Evolutionary conservation across 805 yeast species (phyloP), one percentile per base, ranked within the genome.

Genomic region (Myxozyma nipponensis): DNA sequence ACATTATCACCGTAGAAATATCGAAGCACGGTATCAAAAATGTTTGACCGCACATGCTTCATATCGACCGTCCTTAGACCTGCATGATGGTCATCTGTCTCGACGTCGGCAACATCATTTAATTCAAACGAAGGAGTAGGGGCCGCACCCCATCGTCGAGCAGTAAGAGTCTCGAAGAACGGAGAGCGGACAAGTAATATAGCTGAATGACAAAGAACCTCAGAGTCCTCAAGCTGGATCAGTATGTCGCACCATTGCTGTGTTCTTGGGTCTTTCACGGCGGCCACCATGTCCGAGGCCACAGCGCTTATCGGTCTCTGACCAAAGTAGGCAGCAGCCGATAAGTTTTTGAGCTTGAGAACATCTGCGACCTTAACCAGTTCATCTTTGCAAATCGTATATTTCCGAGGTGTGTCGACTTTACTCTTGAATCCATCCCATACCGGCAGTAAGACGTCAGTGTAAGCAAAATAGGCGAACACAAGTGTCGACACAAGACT

Each of bases 1-100:
- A 43, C 53, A 21, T 70, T 69, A 42, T 63, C 67, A 0, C 95
- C 93, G 60, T 81, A 78, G 0, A 88, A 61, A 60, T 77, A 81
- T 26, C 68, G 69, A 55, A 85, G 57, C 0, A 84, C 67, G 4
- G 79, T 67, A 1, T 62, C 58, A 60, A 87, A 81, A 4, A 75
- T 77, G 0, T 57, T 52, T 10, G 54, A 57, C 0, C 71, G 55
- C 15, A 82, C 67, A 44, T 76, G 74, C 1, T 68, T 64, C 41
- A 86, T 72, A 34, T 74, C 69, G n/a, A 63, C 45, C 1, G 50
- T 58, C 23, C 3, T 54, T 40, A 23, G 7, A 22, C 21, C 44
- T 19, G 41, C 41, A 17, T 39, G n/a, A 13, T 10, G 19, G 10
- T 25, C 41, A 10, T 13, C 2, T 10, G 47, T 18, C 4, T 13